Evolutionary conservation across 441 rosid genomes (phyloP), one percentile per base, ranked within the genome.

Genomic region (Brassica balearica): DNA sequence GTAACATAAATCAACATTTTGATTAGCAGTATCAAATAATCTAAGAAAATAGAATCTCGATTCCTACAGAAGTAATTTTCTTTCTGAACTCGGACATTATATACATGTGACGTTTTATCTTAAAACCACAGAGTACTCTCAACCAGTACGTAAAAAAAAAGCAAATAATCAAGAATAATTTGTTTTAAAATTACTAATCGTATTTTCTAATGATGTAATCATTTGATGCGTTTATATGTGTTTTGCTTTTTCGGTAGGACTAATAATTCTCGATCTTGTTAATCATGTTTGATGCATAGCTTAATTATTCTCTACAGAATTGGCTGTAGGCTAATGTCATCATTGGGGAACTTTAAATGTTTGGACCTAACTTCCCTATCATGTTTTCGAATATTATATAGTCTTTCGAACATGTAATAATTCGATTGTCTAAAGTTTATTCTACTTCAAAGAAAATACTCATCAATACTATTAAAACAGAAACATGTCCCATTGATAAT

Each of bases 291-390:
- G 72, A 60, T 78, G 65, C 8, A 5, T 79, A 80, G 76, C 82
- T 69, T 79, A 64, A 74, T 74, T 74, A 79, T 74, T 79, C 75
- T 55, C 71, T 38, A 69, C 79, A 79, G 43, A 74, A 69, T 41
- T 74, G 25, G 76, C 71, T 74, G 75, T 80, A 70, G 82, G 60
- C 59, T 59, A 29, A 46, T 32, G 68, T 74, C 68, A 69, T 69
- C 71, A 74, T 74, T 56, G 72, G 25, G 23, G 56, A 73, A 68
- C 74, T 68, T 78, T 73, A 73, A 23, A 79, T 38, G 78, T 73
- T 74, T 80, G 75, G 82, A 74, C 79, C 79, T 55, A 74, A 74
- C 72, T 55, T 64, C 75, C 27, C 63, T 69, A 55, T 62, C 43
- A 25, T 56, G 61, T 8, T 62, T 62, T 73, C 77, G 74, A 69